Evolutionary conservation across 2,329 filamentous ascomycete species (phyloP), one percentile per base, ranked within the genome.

Genomic region (Eutypella sp.): DNA sequence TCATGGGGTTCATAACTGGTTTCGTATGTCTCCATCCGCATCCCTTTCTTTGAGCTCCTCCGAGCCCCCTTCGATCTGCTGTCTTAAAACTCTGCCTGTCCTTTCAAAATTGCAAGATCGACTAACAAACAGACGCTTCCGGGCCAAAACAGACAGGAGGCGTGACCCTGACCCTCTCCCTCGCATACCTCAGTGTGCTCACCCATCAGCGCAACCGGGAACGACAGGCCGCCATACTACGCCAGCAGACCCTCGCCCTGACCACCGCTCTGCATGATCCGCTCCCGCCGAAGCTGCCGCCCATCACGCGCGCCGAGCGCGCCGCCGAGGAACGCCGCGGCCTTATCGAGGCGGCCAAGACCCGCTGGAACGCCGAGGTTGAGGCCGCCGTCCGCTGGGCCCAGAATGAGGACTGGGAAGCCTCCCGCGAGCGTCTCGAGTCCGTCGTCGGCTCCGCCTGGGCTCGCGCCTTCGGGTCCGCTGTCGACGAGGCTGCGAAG

Each of bases 321-420:
- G 72, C 74, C 40, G 69, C 72, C 31, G 66, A 76, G 42, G 71
- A 78, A 55, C 71, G 76, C 50, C 73, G 75, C 23, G 73, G 74
- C 40, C 69, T 87, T 41, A 62, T 82, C 44, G 85, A 90, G 61
- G 71, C 79, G 29, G 74, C 84, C 57, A 92, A 92, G 71, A 84
- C 87, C 58, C 73, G 79, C 49, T 92, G 87, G 87, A 92, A 93
- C 64, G 67, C 76, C 42, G 87, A 92, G 66, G 67, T 92, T 29
- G 78, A 85, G 63, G 73, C 74, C 49, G 75, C 84, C 42, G 84
- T 86, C 45, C 74, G 73, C 47, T 84, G 80, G 75, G 77, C 81
- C 46, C 81, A 89, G 66, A 74, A 68, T 27, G 81, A 77, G 49
- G 79, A 86, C 63, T 89, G 84, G 84, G 67, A 72, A 41, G 74